Percentiles rank a stretch among this genome's conserved stretches.
Evolutionary conservation across 1,284 basidiomycete genomes (phyloP).

Genomic region (Ceratobasidium sp.): DNA sequence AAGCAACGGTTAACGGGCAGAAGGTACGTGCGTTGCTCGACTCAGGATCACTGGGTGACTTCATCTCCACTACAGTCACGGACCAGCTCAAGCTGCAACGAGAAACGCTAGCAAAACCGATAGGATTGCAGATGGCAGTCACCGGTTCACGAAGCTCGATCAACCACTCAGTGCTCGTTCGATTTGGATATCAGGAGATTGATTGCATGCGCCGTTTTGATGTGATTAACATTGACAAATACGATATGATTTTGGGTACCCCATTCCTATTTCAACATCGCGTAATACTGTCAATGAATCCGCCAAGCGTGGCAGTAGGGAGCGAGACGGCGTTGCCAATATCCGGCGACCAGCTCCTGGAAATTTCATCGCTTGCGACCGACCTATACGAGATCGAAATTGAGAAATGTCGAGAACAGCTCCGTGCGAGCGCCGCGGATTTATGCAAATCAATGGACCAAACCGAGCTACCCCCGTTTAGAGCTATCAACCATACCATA

Average conservation of each 20-base stretch:
- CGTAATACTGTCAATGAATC: constrained; percentile 49
- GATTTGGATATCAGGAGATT: constrained; percentile 19
- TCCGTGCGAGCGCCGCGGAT: constrained; percentile 48
- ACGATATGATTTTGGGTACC: constrained; percentile 53
- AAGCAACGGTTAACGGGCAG: constrained; percentile 50
- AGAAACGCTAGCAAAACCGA: constrained; percentile 33
- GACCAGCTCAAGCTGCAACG: constrained; percentile 53
- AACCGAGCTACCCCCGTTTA: constrained; percentile 52
- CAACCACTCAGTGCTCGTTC: constrained; percentile 2
- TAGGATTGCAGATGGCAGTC: constrained; percentile 32
- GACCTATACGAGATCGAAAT: constrained; percentile 46
- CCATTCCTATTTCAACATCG: constrained; percentile 52
- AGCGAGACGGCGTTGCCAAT: constrained; percentile 44
- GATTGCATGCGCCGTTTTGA: constrained; percentile 11
- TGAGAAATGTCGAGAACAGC: constrained; percentile 41
- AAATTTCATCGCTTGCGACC: constrained; percentile 45
- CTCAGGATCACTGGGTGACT: constrained; percentile 54
- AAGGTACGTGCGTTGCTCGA: constrained; percentile 52
- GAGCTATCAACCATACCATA: constrained; percentile 56
- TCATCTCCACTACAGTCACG: constrained; percentile 53
- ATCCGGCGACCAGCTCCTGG: constrained; percentile 45
- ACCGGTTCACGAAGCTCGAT: constrained; percentile 16
- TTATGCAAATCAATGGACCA: constrained; percentile 51
- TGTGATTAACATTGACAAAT: constrained; percentile 47
- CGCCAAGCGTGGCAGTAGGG: constrained; percentile 46